Percentiles rank a stretch among this genome's conserved stretches.
These are phyloP conservation scores for Vitellaria paradoxa DNA, from an alignment of 179 eudicot genomes.

Conservation along the genomic window DNA sequence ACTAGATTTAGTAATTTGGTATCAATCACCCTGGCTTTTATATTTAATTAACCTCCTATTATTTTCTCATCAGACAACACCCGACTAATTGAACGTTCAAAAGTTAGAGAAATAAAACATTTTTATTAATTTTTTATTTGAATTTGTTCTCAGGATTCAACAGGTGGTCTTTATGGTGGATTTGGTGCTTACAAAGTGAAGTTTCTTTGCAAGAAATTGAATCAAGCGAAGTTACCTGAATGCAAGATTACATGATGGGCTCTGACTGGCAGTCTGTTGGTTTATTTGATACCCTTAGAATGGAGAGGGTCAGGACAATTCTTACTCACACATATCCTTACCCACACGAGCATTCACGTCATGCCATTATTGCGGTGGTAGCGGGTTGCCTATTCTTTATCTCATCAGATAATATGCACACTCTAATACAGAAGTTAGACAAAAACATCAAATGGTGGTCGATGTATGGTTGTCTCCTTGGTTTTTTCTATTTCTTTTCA, in stretches of 20 bases:
- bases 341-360: constrained; percentile 97
- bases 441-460: constrained; percentile 99
- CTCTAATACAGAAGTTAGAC: constrained; percentile 87
- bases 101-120: too few species aligned
- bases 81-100: too few species aligned
- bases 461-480: constrained; percentile 91
- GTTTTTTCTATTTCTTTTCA: constrained; percentile 98
- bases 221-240: constrained; percentile 2
- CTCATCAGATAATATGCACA: constrained; percentile 92
- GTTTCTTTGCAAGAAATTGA: constrained; percentile 6
- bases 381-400: constrained; percentile 95
- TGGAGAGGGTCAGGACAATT: constrained; percentile 91
- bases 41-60: neutral
- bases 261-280: constrained; percentile 55
- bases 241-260: constrained; percentile 33
- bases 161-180: constrained; percentile 14
- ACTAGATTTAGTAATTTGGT: too few species aligned
- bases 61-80: neutral
- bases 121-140: neutral
- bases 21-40: too few species aligned
- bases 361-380: constrained; percentile 84
- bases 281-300: constrained; percentile 65
- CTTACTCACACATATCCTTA: constrained; percentile 83
- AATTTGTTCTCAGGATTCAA: constrained; percentile 4
- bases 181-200: neutral